Evolutionary conservation across 257 asterid genomes (phyloP).

Genomic region (Hygrophila difformis): DNA sequence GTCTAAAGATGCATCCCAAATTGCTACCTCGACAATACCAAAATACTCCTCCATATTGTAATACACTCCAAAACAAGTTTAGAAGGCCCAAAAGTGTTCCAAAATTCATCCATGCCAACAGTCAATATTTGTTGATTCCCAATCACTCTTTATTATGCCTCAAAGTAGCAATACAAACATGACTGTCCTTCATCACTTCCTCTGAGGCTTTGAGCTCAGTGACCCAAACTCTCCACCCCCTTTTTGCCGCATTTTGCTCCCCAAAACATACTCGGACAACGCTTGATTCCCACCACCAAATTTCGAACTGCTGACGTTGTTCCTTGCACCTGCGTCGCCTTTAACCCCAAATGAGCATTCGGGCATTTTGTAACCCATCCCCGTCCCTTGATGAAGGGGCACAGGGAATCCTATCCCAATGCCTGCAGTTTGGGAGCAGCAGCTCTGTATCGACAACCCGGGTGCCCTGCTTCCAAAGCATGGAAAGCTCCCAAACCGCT

Average conservation of each 20-base stretch:
- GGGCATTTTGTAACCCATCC: constrained; percentile 4
- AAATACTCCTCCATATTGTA: no score
- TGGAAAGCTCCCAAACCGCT: constrained; percentile 10
- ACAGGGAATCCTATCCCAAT: constrained; percentile 12
- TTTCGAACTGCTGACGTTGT: not conserved
- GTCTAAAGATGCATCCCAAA: no score
- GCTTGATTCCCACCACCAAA: constrained; percentile 17
- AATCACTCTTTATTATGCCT: constrained; percentile 10
- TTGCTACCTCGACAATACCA: no score
- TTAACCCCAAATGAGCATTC: constrained; percentile 11
- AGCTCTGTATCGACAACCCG: constrained; percentile 5
- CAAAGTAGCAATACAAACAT: not conserved
- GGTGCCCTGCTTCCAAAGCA: constrained; percentile 9
- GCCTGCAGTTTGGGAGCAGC: constrained; percentile 2
- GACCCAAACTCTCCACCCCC: constrained; percentile 1
- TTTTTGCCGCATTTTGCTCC: not conserved
- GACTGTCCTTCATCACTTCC: constrained; percentile 5
- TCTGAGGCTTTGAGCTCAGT: no score
- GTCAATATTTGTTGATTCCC: not conserved
- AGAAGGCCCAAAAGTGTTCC: no score
- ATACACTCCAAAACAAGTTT: no score
- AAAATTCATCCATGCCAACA: no score
- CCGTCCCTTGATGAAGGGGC: constrained; percentile 14
- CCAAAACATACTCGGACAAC: constrained; percentile 12
- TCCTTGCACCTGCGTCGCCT: constrained; percentile 3